Conservation (phyloP, 306 rosid genomes). For the Mimosa bimucronata region DNA sequence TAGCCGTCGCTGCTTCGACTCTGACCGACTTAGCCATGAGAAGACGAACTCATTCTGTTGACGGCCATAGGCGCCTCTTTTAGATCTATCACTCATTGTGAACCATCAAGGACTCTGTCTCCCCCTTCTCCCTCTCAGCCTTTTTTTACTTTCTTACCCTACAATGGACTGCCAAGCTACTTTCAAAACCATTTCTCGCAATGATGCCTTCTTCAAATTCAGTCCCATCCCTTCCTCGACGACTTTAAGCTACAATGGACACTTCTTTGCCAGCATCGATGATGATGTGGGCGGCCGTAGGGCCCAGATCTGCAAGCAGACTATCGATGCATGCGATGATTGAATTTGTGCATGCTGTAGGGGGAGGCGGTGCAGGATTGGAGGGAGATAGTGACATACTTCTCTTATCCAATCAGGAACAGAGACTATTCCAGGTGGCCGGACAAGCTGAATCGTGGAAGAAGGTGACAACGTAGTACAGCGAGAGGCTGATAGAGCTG, state of each 20-base stretch:
- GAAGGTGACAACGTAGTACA: conserved; percentile 61
- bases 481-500: conserved; percentile 62
- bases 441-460: conserved; percentile 74
- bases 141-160: no score
- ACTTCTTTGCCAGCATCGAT: conserved; percentile 53
- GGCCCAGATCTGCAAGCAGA: conserved; percentile 52
- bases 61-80: no score
- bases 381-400: conserved; percentile 81
- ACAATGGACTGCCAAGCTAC: conserved; percentile 51
- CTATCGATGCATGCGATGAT: conserved; percentile 73
- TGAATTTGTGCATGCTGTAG: conserved; percentile 53
- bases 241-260: conserved; percentile 39
- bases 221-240: conserved; percentile 32
- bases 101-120: no score
- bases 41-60: no score
- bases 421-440: conserved; percentile 82
- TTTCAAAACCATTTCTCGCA: conserved; percentile 48
- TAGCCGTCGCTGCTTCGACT: no score
- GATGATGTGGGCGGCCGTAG: conserved; percentile 51
- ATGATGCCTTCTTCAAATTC: conserved; percentile 41
- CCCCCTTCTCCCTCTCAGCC: no score
- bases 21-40: no score
- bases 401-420: conserved; percentile 59
- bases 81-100: no score
- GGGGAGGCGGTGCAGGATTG: conserved; percentile 76